phyloP scores from a whole-genome alignment of 1,139 yeast genomes.

The Pneumocystis jirovecii region DNA sequence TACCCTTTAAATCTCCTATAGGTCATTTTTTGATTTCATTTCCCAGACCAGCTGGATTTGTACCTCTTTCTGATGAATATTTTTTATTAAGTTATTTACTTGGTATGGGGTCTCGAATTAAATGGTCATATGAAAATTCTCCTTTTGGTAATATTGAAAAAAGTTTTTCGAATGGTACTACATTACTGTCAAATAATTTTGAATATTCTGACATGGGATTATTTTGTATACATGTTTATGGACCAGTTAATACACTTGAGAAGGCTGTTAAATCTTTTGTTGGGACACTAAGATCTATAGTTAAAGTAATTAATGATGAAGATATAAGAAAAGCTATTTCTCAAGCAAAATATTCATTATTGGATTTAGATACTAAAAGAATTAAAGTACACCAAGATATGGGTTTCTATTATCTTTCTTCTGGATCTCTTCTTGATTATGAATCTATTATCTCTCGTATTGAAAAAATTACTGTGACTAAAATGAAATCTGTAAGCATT shows the following conservation, averaged over 20 bases:
- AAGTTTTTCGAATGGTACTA: constrained; percentile 18
- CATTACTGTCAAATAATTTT: constrained; percentile 42
- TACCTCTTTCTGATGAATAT: constrained; percentile 40
- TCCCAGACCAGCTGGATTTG: constrained; percentile 41
- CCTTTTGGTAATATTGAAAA: constrained; percentile 34
- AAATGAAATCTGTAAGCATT: constrained; percentile 26
- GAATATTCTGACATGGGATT: constrained; percentile 71
- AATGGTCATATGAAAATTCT: constrained; percentile 36
- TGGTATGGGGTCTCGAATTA: constrained; percentile 34
- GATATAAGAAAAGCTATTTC: constrained; percentile 35
- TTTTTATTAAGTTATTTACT: constrained; percentile 62
- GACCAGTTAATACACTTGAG: constrained; percentile 40
- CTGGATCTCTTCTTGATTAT: constrained; percentile 14
- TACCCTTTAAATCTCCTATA: constrained; percentile 50
- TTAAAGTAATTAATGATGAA: constrained; percentile 20
- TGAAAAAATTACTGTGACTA: constrained; percentile 29
- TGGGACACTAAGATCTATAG: constrained; percentile 14
- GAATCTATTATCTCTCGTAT: constrained; percentile 20
- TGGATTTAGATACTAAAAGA: constrained; percentile 27
- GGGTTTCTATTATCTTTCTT: constrained; percentile 21
- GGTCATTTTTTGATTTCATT: constrained; percentile 61
- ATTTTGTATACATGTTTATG: constrained; percentile 55
- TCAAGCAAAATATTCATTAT: constrained; percentile 28
- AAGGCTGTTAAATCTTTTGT: constrained; percentile 45
- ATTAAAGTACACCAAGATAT: constrained; percentile 18